These are phyloP conservation scores for Candida neerlandica DNA, from an alignment of 1,139 yeast species.

Conservation along the genomic window DNA sequence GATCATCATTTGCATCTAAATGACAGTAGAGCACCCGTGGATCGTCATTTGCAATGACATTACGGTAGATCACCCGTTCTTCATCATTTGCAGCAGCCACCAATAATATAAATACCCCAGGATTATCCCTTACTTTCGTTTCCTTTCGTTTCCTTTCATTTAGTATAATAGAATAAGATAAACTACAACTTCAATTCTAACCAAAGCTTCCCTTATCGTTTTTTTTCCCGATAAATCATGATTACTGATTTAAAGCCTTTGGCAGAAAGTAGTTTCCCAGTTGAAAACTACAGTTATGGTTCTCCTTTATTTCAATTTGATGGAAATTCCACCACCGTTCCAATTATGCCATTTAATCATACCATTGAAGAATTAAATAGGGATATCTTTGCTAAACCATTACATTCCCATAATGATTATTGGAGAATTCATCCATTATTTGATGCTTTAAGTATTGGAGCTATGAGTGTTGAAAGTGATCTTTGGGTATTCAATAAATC, in stretches of 20 bases:
- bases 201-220: no score
- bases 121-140: background rate
- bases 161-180: no score
- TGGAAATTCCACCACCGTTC: constrained; percentile 13
- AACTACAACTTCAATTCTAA: background rate
- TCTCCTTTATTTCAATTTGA: constrained; percentile 12
- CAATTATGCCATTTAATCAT: constrained; percentile 16
- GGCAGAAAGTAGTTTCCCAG: background rate
- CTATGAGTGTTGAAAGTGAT: constrained; percentile 70
- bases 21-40: no score
- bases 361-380: constrained; percentile 44
- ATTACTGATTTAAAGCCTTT: constrained; percentile 17
- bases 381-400: constrained; percentile 51
- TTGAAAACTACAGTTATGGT: constrained; percentile 3
- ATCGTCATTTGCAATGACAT: no score
- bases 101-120: background rate
- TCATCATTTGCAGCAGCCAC: no score
- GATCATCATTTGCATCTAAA: no score
- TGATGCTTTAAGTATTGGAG: constrained; percentile 63
- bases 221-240: constrained; percentile 11
- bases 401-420: constrained; percentile 79
- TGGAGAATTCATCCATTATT: constrained; percentile 65
- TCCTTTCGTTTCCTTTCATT: background rate
- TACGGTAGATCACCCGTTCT: no score
- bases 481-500: constrained; percentile 55